Base-by-base conservation (phyloP, 2,329 filamentous ascomycete species). In the Neofusicoccum umdonicola region DNA sequence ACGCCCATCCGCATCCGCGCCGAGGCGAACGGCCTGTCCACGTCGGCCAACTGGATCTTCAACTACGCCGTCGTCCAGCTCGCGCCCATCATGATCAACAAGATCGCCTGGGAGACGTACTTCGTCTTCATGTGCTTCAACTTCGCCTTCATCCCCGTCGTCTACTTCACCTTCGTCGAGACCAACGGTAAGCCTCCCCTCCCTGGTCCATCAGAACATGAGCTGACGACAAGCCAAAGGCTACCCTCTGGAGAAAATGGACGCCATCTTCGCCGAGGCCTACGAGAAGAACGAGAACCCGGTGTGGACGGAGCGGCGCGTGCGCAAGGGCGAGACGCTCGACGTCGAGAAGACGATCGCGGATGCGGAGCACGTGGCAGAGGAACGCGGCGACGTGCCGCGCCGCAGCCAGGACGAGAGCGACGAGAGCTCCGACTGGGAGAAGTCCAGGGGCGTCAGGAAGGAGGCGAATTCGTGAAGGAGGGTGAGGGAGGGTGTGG, bases 11-110 rank as follows among this genome's bases (percentile, higher is more conserved):
- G 66, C 48, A 74, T 77, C 52, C 72, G 77, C 3, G 73, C 75
- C 42, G 78, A 77, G 54, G 74, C 73, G 5, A 74, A 78, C 37
- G 73, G 74, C 1, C 64, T 79, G 13, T 69, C 76, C 1, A 79
- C 76, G 1, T 71, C 72, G 12, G 72, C 71, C 45, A 78, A 79
- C 67, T 79, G 77, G 76, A 66, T 71, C 6, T 76, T 71, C 54
- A 79, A 79, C 67, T 75, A 69, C 57, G 68, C 69, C 3, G 85
- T 84, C 67, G 73, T 85, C 82, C 82, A 0, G 76, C 66, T 51
- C 67, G 74, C 34, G 71, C 74, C 2, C 69, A 77, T 50, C 35
- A 58, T 66, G 52, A 66, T 66, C 51, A 58, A 66, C 50, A 58
- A 45, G 57, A 63, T 65, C 13, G 41, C 51, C 4, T 65, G 63